Conservation (phyloP, 1,284 basidiomycete genomes). For the Xerocomus amazonicus region DNA sequence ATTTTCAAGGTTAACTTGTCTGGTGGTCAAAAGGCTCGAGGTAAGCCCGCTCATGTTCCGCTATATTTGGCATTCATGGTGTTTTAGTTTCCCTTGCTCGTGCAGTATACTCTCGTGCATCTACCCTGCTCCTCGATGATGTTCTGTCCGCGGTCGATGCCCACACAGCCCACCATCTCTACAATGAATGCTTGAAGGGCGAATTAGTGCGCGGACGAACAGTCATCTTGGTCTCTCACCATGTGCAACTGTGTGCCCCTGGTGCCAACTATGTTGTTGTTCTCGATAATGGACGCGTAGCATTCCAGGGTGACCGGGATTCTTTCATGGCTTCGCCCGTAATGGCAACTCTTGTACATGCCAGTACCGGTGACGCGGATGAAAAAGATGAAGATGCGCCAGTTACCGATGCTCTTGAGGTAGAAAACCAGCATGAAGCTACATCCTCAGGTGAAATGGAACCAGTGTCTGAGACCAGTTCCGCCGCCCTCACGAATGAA, state of each 20-base stretch:
- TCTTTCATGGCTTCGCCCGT: constrained; percentile 67
- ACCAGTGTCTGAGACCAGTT: constrained; percentile 48
- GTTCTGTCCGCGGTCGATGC: constrained; percentile 81
- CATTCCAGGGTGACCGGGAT: constrained; percentile 67
- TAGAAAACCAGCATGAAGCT: constrained; percentile 4
- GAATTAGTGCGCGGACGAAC: constrained; percentile 80
- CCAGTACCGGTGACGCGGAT: constrained; percentile 39
- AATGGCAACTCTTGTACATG: constrained; percentile 66
- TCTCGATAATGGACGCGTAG: constrained; percentile 83
- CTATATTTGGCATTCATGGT: background rate
- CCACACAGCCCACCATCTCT: constrained; percentile 85
- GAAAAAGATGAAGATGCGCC: constrained; percentile 32
- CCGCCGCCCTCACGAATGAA: constrained; percentile 39
- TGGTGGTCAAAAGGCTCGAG: constrained; percentile 94
- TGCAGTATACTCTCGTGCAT: constrained; percentile 91
- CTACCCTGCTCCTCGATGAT: constrained; percentile 85
- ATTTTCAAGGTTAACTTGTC: constrained; percentile 72
- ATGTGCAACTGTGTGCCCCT: constrained; percentile 74
- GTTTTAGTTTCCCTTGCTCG: constrained; percentile 79
- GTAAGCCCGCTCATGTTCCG: constrained; percentile 35
- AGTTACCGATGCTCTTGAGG: constrained; percentile 10
- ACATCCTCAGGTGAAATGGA: constrained; percentile 19
- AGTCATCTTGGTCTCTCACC: constrained; percentile 85
- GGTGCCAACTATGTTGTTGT: constrained; percentile 74
- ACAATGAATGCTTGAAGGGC: constrained; percentile 78